Base-by-base conservation (phyloP, 495 filamentous ascomycete species). In the Aspergillus ostianus region DNA sequence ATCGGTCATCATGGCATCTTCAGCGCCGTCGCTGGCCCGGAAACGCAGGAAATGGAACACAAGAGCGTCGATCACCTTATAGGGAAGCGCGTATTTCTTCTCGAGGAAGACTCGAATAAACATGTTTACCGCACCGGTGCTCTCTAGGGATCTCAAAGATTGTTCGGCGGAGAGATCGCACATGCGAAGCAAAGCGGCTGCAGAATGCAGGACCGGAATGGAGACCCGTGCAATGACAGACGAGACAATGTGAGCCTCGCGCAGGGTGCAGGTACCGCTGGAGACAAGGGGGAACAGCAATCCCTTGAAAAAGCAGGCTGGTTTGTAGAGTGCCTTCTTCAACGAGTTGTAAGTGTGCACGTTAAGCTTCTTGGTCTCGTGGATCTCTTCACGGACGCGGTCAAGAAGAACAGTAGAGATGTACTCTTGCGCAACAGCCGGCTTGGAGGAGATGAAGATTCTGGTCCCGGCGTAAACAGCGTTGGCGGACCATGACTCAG, bases 41-140 rank as follows among this genome's bases (percentile, higher is more conserved):
- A 97, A 97, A 18, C 94, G 87, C 62, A 97, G 72, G 72, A 97
- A 98, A 74, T 98, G 93, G 76, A 97, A 98, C 17, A 98, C 95
- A 6, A 98, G 79, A 21, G 92, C 87, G 65, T 98, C 94, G 19
- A 98, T 86, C 23, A 95, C 93, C 72, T 96, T 92, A 77, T 89
- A 96, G 30, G 94, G 94, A 20, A 98, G 80, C 1, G 94, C 94
- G 64, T 99, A 98, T 66, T 92, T 91, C 82, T 99, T 99, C 76
- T 98, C 93, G 12, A 99, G 77, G 54, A 99, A 84, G 18, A 88
- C 84, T 59, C 89, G 88, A 70, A 99, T 95, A 77, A 98, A 93
- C 47, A 93, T 87, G 72, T 96, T 96, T 21, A 92, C 92, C 10
- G 94, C 87, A 23, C 88, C 85, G 54, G 92, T 86, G 65, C 86